Base-by-base conservation (phyloP, 495 filamentous ascomycete genomes). In the Xylaria nigripes region DNA sequence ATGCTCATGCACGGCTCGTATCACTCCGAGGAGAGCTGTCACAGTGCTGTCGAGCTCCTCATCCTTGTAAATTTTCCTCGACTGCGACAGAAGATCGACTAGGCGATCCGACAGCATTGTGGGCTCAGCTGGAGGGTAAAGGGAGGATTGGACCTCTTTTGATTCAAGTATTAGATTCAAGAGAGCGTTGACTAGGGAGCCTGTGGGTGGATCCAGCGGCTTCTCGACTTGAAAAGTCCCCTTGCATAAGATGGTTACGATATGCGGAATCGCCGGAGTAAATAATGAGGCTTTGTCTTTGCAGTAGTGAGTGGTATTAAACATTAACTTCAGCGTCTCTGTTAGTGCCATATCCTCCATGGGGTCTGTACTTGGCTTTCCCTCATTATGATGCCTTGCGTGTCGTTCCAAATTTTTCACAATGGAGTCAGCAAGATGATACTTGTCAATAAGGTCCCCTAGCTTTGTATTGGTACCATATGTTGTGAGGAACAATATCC, bases 281-380 rank as follows among this genome's bases (percentile, higher is more conserved):
- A 95, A 95, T 1, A 73, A 67, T 18, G 63, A 65, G 21, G 73
- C 63, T 12, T 84, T 72, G 48, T 82, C 72, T 0, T 84, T 80
- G 60, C 81, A 84, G 58, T 84, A 81, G 63, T 89, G 82, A 5
- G 82, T 85, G 36, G 96, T 70, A 67, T 96, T 96, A 72, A 94
- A 98, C 6, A 95, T 69, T 41, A 98, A 74, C 63, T 96, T 96
- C 12, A 94, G 70, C 1, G 84, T 89, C 63, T 98, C 94, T 0
- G 73, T 78, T 4, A 98, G 73, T 7, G 90, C 91, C 76, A 92
- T 79, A 56, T 84, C 80, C 51, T 86, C 84, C 75, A 90, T 87
- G 2, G 85, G 78, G 24, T 82, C 67, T 4, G 73, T 61, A 27
- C 67, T 65, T 25, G 59, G 52, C 34, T 54, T 68, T 59, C 58